Evolutionary conservation across 495 filamentous ascomycete genomes (phyloP).

Genomic region (Penicillium cinerascens): DNA sequence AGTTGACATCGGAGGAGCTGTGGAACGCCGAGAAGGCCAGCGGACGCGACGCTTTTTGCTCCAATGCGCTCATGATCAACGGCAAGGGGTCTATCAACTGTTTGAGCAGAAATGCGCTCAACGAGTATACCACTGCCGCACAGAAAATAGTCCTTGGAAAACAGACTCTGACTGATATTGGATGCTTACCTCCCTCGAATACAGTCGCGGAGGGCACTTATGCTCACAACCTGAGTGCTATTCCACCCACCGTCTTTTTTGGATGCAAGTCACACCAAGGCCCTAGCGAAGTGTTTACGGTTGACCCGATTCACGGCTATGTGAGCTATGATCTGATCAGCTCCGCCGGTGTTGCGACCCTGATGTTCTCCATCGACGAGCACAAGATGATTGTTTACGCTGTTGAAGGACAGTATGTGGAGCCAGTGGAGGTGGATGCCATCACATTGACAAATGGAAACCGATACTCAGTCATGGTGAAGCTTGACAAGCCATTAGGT

Average conservation of each 20-base stretch:
- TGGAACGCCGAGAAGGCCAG: background rate
- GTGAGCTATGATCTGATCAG: slow-evolving; percentile 45
- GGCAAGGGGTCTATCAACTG: slow-evolving; percentile 31
- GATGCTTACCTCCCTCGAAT: background rate
- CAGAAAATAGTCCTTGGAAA: background rate
- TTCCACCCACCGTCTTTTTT: slow-evolving; percentile 1
- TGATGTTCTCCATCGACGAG: slow-evolving; percentile 37
- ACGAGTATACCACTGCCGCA: background rate
- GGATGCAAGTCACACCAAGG: background rate
- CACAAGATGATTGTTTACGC: slow-evolving; percentile 36
- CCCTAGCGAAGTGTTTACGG: slow-evolving; percentile 23
- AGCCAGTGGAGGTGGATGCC: slow-evolving; percentile 23
- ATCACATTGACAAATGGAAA: slow-evolving; percentile 26
- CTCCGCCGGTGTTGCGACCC: slow-evolving; percentile 29
- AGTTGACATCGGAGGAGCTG: slow-evolving; percentile 32
- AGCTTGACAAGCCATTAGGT: slow-evolving; percentile 26
- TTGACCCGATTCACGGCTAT: slow-evolving; percentile 34
- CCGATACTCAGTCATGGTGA: slow-evolving; percentile 30
- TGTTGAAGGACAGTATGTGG: slow-evolving; percentile 32
- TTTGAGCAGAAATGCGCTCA: background rate
- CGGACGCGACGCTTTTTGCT: background rate
- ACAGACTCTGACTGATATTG: background rate
- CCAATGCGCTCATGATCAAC: slow-evolving; percentile 44
- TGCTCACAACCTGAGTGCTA: background rate
- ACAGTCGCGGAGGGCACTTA: background rate